Conservation (phyloP, 2,329 filamentous ascomycete species). For the Remersonia thermophila region DNA sequence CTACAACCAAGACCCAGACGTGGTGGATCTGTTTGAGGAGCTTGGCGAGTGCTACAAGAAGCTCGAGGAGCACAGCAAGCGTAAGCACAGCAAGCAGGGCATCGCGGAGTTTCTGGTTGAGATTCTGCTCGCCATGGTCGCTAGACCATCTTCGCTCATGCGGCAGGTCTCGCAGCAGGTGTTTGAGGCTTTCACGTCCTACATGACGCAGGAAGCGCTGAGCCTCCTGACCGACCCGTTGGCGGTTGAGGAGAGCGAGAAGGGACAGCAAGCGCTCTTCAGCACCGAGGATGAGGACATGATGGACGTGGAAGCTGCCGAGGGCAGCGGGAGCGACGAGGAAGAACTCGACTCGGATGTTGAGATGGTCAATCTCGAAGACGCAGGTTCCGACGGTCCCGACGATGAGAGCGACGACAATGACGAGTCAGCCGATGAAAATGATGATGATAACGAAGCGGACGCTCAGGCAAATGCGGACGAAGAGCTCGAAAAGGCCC, state of each 20-base stretch:
- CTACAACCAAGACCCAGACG: slow-evolving; percentile 81
- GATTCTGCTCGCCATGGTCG: slow-evolving; percentile 78
- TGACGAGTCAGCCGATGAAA: slow-evolving; percentile 31
- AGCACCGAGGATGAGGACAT: slow-evolving; percentile 51
- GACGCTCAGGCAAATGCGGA: slow-evolving; percentile 13
- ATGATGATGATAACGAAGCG: slow-evolving; percentile 25
- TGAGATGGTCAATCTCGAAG: slow-evolving; percentile 31
- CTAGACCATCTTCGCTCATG: slow-evolving; percentile 72
- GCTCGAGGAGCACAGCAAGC: slow-evolving; percentile 43
- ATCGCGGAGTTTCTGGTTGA: slow-evolving; percentile 68
- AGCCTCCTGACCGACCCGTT: slow-evolving; percentile 56
- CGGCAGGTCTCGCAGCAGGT: slow-evolving; percentile 79
- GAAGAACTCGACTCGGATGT: slow-evolving; percentile 31
- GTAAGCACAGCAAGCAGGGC: slow-evolving; percentile 42
- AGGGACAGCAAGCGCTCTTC: slow-evolving; percentile 80
- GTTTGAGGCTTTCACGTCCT: slow-evolving; percentile 67
- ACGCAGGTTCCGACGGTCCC: slow-evolving; percentile 27
- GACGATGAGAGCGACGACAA: slow-evolving; percentile 25
- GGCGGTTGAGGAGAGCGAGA: slow-evolving; percentile 63
- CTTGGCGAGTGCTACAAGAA: slow-evolving; percentile 64
- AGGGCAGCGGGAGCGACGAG: slow-evolving; percentile 28
- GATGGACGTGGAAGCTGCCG: slow-evolving; percentile 37
- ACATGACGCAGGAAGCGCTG: slow-evolving; percentile 62
- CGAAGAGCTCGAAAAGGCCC: slow-evolving; percentile 52
- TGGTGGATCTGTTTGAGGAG: slow-evolving; percentile 69